Evolutionary conservation across 495 filamentous ascomycete genomes (phyloP).

Genomic region (Neurospora sp.): DNA sequence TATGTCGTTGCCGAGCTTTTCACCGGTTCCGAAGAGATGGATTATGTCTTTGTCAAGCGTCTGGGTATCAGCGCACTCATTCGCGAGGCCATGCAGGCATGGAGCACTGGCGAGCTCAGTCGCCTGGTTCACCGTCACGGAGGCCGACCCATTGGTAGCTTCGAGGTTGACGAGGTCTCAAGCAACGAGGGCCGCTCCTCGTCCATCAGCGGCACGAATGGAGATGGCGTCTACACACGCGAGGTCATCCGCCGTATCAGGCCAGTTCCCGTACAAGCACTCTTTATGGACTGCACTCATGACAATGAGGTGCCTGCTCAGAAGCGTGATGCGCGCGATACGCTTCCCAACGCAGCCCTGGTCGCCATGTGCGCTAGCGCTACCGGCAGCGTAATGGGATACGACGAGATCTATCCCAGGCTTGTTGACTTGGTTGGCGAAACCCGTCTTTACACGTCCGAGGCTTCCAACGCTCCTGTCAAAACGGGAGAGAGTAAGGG

Average conservation of each 20-base stretch:
- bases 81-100: slow-evolving; percentile 96
- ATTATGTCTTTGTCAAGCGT: slow-evolving; percentile 88
- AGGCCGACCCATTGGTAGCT: slow-evolving; percentile 90
- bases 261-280: slow-evolving; percentile 72
- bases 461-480: slow-evolving; percentile 51
- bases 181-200: slow-evolving; percentile 26
- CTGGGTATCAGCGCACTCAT: slow-evolving; percentile 85
- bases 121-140: slow-evolving; percentile 89
- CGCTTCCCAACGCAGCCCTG: slow-evolving; percentile 88
- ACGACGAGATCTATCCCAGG: slow-evolving; percentile 92
- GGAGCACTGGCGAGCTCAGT: slow-evolving; percentile 87
- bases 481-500: slow-evolving; percentile 53
- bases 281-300: slow-evolving; percentile 99
- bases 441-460: slow-evolving; percentile 66
- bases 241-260: slow-evolving; percentile 67
- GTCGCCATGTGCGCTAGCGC: slow-evolving; percentile 93
- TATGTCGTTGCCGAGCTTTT: slow-evolving; percentile 95
- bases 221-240: slow-evolving; percentile 14
- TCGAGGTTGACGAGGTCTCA: slow-evolving; percentile 63
- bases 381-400: slow-evolving; percentile 95
- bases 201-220: slow-evolving; percentile 14
- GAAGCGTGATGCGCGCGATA: slow-evolving; percentile 90
- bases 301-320: slow-evolving; percentile 96
- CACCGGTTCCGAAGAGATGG: slow-evolving; percentile 88
- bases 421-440: slow-evolving; percentile 86